Base-by-base conservation (phyloP, 2,329 filamentous ascomycete genomes). In the Arthrobotrys sinensis region DNA sequence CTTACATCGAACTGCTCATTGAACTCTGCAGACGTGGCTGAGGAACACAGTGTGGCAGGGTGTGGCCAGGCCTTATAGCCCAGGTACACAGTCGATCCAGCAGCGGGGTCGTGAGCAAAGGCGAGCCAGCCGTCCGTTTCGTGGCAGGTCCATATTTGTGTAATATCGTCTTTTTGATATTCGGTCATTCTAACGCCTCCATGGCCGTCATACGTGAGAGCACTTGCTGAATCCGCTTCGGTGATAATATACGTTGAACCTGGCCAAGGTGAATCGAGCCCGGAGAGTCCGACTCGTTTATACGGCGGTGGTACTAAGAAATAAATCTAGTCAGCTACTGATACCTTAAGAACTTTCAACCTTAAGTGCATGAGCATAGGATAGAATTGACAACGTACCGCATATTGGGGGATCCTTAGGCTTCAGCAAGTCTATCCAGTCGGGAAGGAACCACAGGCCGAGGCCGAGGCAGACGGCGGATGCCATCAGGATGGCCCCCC, bases 161-260 rank as follows among this genome's bases (percentile, higher is more conserved):
- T 36, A 12, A 10, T 19, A 16, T 40, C 10, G 12, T 14, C 16
- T 2, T 43, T 21, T n/a, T 16, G n/a, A 57, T 57, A 57, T 1
- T 11, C 11, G 4, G 55, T 3, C 11, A 60, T 10, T 43, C 16
- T n/a, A 4, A 40, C 55, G n/a, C 36, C 52, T 11, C 14, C 14
- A 10, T 8, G n/a, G 16, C 10, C 55, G 1, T 19, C 36, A 12
- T 34, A 64, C 10, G 60, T 64, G 14, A 64, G 14, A 2, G 60
- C 60, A 34, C 16, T 34, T 3, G 8, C 19, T 24, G 60, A 64
- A n/a, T 48, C n/a, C 7, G 14, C 43, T 36, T 64, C 60, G 12
- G 60, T 64, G 43, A 64, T 64, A 16, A 64, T 21, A 16, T 64
- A 64, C n/a, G 4, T 19, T 21, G 60, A 64, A 12, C 60, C 60